phyloP scores from a whole-genome alignment of 2,329 filamentous ascomycete genomes.

The Pseudomassariella vexata region DNA sequence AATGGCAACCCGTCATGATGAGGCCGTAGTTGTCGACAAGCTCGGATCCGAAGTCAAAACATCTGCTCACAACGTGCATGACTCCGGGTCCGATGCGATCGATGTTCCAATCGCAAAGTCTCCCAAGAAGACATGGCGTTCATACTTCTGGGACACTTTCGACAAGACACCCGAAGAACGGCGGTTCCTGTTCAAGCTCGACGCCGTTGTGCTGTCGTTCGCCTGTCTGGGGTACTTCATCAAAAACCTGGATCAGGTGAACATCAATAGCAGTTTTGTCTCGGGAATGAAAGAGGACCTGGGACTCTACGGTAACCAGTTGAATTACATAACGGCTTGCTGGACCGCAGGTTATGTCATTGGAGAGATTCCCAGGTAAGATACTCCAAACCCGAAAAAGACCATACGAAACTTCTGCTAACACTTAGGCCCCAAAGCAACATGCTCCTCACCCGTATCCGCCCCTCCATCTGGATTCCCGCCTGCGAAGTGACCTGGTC shows the following conservation, averaged over 20 bases:
- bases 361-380: constrained; percentile 23
- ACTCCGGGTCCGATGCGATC: neutral
- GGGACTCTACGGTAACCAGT: constrained; percentile 32
- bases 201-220: constrained; percentile 33
- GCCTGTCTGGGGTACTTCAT: constrained; percentile 37
- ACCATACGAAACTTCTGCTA: no score
- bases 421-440: constrained; percentile 16
- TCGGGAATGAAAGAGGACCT: constrained; percentile 40
- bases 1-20: no score
- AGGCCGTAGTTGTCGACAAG: no score
- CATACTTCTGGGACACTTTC: constrained; percentile 43
- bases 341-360: constrained; percentile 25
- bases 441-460: constrained; percentile 26
- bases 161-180: constrained; percentile 35
- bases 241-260: constrained; percentile 21
- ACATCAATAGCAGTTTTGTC: constrained; percentile 37
- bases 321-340: constrained; percentile 25
- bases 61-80: neutral
- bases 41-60: no score
- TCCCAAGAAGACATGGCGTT: constrained; percentile 36
- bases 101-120: constrained; percentile 13
- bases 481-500: constrained; percentile 25
- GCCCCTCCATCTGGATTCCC: constrained; percentile 31
- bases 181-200: constrained; percentile 35
- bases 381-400: neutral